phyloP scores from a whole-genome alignment of 345 rosid species.

The Nasturtium officinale region DNA sequence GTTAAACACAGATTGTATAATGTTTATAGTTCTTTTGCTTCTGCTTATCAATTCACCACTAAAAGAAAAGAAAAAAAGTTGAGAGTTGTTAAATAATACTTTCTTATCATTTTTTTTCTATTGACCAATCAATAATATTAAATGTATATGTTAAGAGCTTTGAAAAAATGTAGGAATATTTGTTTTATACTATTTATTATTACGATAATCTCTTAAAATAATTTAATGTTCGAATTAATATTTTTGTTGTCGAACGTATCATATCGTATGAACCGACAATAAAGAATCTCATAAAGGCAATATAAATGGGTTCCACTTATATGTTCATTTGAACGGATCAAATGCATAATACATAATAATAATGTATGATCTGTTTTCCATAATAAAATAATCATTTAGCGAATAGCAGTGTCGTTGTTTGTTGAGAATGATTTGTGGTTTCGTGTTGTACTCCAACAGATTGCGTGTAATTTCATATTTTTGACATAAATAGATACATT shows the following conservation, averaged over 20 bases:
- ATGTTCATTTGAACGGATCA: constrained; percentile 19
- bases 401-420: constrained; percentile 17
- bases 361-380: constrained; percentile 11
- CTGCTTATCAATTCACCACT: neutral
- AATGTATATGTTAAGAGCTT: neutral
- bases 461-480: constrained; percentile 21
- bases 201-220: neutral
- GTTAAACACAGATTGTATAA: no score
- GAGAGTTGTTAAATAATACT: constrained; percentile 3
- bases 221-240: neutral
- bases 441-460: constrained; percentile 20
- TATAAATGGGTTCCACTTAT: constrained; percentile 31
- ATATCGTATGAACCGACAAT: neutral
- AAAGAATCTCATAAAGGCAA: constrained; percentile 1
- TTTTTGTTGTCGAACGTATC: neutral
- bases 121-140: neutral
- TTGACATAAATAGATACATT: neutral
- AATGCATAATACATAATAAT: neutral
- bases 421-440: constrained; percentile 16
- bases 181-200: neutral
- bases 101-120: neutral
- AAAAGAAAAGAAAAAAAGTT: constrained; percentile 8
- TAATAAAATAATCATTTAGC: neutral
- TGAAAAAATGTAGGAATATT: neutral
- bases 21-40: neutral